These are phyloP conservation scores for Aureobasidium pullulans DNA, from an alignment of 2,329 filamentous ascomycete genomes.

Conservation along the genomic window DNA sequence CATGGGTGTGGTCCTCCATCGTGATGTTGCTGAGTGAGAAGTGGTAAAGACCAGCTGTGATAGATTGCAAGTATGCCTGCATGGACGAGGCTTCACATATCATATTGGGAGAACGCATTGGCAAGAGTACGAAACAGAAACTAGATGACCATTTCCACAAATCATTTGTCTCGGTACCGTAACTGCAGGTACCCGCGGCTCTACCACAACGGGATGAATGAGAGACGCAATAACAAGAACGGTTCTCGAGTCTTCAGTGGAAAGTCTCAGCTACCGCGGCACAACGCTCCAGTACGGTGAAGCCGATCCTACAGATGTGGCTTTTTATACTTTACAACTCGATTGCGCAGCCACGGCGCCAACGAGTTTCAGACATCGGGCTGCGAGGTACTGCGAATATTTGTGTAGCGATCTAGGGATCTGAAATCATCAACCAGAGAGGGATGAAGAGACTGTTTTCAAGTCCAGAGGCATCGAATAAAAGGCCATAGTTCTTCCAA, in stretches of 20 bases:
- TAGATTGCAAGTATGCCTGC: not conserved
- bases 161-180: not conserved
- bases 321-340: not conserved
- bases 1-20: conserved; percentile 1
- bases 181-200: not conserved
- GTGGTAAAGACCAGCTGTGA: not conserved
- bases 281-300: not conserved
- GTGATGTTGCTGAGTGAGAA: not conserved
- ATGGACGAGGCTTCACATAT: not conserved
- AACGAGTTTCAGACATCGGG: too few relatives aligned
- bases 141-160: not conserved
- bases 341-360: too few relatives aligned
- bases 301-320: not conserved
- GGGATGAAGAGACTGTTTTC: too few relatives aligned
- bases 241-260: not conserved
- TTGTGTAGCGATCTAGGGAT: too few relatives aligned
- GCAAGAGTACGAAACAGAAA: not conserved
- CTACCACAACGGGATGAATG: not conserved
- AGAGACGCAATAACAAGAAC: not conserved
- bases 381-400: too few relatives aligned
- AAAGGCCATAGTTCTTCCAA: too few relatives aligned
- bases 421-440: too few relatives aligned
- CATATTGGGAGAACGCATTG: not conserved
- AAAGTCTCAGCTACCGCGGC: not conserved
- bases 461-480: too few relatives aligned